These are phyloP conservation scores for Boletus rubescentipes DNA, from an alignment of 768 basidiomycete genomes.

Conservation along the genomic window DNA sequence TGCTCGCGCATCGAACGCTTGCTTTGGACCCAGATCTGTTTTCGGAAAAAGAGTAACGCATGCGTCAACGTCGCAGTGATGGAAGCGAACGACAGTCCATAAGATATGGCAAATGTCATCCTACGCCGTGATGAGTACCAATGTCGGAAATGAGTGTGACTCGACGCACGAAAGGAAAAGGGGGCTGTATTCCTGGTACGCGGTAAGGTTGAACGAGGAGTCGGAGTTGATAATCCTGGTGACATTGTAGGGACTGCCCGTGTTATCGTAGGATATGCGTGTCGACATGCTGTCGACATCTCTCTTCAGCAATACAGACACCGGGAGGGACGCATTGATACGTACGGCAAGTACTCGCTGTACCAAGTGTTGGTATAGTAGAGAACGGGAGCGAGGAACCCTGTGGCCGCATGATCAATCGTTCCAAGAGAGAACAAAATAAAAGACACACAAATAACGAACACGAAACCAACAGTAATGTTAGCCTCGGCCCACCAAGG, in stretches of 20 bases:
- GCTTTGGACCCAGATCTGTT: slow-evolving; percentile 73
- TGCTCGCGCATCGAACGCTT: slow-evolving; percentile 74
- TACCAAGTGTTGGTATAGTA: slow-evolving; percentile 71
- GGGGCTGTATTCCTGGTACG: slow-evolving; percentile 58
- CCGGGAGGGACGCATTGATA: background rate
- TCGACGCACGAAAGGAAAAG: slow-evolving; percentile 50
- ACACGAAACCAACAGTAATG: slow-evolving; percentile 56
- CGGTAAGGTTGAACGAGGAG: slow-evolving; percentile 52
- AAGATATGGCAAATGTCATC: slow-evolving; percentile 72
- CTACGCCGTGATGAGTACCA: slow-evolving; percentile 11
- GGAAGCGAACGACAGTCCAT: slow-evolving; percentile 80
- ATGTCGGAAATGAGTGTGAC: background rate
- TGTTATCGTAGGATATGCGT: slow-evolving; percentile 65
- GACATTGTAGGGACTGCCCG: slow-evolving; percentile 57
- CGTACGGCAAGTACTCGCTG: slow-evolving; percentile 55
- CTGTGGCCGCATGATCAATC: slow-evolving; percentile 46
- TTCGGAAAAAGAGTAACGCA: slow-evolving; percentile 71
- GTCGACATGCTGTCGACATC: slow-evolving; percentile 50
- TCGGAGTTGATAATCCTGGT: slow-evolving; percentile 52
- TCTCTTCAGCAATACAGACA: background rate
- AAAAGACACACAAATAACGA: slow-evolving; percentile 60
- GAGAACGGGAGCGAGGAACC: slow-evolving; percentile 59
- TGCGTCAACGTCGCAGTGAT: slow-evolving; percentile 77
- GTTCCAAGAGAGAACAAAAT: slow-evolving; percentile 43
- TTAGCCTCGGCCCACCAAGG: slow-evolving; percentile 87